Evolutionary conservation across 78 protist genomes (phyloP), one percentile per base, ranked within the genome.

Genomic region (Tieghemostelium lacteum): DNA sequence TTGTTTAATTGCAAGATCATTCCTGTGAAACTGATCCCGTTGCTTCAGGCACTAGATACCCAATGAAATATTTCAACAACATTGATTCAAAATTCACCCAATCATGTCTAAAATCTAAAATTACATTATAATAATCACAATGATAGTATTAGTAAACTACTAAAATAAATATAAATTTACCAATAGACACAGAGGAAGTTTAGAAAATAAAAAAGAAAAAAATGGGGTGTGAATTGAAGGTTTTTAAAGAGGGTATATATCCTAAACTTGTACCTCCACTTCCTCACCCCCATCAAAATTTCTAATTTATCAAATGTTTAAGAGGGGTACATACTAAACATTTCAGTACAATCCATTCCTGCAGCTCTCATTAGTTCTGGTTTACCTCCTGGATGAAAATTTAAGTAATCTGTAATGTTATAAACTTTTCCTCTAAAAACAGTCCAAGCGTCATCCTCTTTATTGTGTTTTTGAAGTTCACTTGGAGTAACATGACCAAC

Each of bases 371-470:
- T n/a, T 5, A 95, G 66, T 42, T 63, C 73, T 8, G 57, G 85
- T 22, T 28, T 66, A 19, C 96, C 95, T 20, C 97, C 97, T 1
- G 97, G 97, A 78, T 95, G 97, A 70, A 45, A 95, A 5, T 36
- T 63, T 19, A 89, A 37, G 69, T 93, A 95, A 3, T 63, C 61
- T 1, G 97, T 83, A 16, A 95, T 66, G 77, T 95, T 70, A 67
- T 94, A 95, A 54, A 95, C 97, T 31, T 29, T 42, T 0, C 97
- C 97, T 26, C 85, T 83, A 5, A 91, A 57, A 10, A 75, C 95
- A 39, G 85, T 85, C 97, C 97, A 95, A 10, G 93, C 88, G 50
- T 83, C 89, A 17, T 69, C 58, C 19, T 24, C 65, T 34, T 37
- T 83, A 20, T 57, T 93, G 72, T 95, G 97, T 55, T 64, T 14